These are phyloP conservation scores for Chimonanthus praecox DNA, from an alignment of 164 flowering plant species.

Conservation along the genomic window DNA sequence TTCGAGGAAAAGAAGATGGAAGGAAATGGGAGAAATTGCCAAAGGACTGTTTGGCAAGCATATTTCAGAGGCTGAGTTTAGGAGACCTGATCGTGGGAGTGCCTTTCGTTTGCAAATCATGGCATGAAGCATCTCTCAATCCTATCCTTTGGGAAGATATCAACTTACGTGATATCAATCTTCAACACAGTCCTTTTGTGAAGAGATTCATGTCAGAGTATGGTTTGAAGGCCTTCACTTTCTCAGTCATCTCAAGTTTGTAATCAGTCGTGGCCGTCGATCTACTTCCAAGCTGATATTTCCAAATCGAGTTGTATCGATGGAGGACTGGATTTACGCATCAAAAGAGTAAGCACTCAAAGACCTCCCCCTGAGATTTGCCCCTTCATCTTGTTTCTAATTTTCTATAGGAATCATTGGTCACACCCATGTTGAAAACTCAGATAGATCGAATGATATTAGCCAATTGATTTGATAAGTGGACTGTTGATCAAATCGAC, in stretches of 20 bases:
- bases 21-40: neutral
- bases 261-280: constrained; percentile 1
- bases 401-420: neutral
- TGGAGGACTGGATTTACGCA: neutral
- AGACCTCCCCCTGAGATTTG: too few species aligned
- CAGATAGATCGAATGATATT: neutral
- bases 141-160: neutral
- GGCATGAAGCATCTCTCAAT: neutral
- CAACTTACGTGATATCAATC: neutral
- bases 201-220: neutral
- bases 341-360: neutral
- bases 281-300: neutral
- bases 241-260: neutral
- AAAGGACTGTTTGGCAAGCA: neutral
- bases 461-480: neutral
- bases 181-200: neutral
- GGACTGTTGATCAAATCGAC: neutral
- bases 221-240: constrained; percentile 1
- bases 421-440: too few species aligned
- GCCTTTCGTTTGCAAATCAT: neutral
- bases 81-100: neutral
- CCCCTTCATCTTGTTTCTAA: too few species aligned
- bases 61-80: neutral
- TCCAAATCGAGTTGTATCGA: neutral
- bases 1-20: neutral